Conservation (phyloP, 2,329 filamentous ascomycete species). For the Sodiomyces alkalinus region DNA sequence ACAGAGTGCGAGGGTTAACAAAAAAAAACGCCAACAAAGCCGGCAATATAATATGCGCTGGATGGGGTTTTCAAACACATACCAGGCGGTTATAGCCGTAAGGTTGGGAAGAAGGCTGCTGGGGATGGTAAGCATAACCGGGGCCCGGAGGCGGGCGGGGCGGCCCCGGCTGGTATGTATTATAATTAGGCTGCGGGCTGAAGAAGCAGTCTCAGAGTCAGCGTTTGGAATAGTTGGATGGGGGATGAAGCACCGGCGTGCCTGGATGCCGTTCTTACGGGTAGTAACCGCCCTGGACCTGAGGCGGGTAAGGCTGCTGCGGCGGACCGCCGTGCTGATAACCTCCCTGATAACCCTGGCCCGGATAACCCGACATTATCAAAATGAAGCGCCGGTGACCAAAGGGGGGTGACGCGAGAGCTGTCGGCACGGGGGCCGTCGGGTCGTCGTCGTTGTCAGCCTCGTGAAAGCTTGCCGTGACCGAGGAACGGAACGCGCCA, state of each 20-base stretch:
- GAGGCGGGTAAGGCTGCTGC: conserved; percentile 18
- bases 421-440: background rate
- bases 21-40: too few species aligned
- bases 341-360: conserved; percentile 34
- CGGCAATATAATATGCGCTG: background rate
- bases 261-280: conserved; percentile 21
- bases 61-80: conserved; percentile 9
- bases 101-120: conserved; percentile 33
- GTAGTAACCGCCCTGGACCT: conserved; percentile 32
- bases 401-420: background rate
- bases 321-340: conserved; percentile 22
- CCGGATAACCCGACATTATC: conserved; percentile 49
- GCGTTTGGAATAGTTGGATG: conserved; percentile 11
- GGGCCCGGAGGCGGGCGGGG: conserved; percentile 20
- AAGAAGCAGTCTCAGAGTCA: conserved; percentile 2
- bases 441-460: background rate
- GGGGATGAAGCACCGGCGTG: conserved; percentile 12
- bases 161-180: conserved; percentile 28
- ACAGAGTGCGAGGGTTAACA: too few species aligned
- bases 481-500: background rate
- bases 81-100: conserved; percentile 28
- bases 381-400: background rate
- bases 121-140: conserved; percentile 27
- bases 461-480: too few species aligned
- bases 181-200: conserved; percentile 30